Conservation (phyloP, 805 yeast species). For the Candida rishiriensis region DNA sequence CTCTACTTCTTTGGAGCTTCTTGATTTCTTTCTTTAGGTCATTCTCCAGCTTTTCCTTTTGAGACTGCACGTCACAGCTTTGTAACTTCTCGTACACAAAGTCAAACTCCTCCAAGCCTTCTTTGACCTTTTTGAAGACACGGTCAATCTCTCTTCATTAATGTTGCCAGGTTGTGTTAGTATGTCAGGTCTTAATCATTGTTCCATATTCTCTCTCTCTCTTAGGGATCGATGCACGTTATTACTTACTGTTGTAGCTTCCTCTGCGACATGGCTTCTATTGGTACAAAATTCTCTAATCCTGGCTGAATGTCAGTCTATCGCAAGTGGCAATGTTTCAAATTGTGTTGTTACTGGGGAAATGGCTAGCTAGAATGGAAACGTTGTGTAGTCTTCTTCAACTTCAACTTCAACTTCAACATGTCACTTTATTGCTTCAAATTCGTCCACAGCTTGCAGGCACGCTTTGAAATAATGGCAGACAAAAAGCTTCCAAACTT, state of each 20-base stretch:
- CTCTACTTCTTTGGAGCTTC: conserved; percentile 87
- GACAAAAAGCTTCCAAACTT: neutral
- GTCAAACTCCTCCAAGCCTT: conserved; percentile 85
- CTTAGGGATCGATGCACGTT: neutral
- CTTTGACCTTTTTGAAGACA: conserved; percentile 85
- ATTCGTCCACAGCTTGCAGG: neutral
- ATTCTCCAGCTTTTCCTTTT: conserved; percentile 87
- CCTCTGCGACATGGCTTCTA: conserved; percentile 40
- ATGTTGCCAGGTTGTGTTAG: too few relatives aligned
- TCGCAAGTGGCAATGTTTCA: too few relatives aligned
- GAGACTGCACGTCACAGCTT: conserved; percentile 75
- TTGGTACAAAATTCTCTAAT: too few relatives aligned
- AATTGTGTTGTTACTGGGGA: too few relatives aligned
- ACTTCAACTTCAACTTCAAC: too few relatives aligned
- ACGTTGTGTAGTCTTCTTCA: too few relatives aligned
- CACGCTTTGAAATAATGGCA: neutral
- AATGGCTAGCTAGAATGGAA: too few relatives aligned
- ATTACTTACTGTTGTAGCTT: conserved; percentile 44
- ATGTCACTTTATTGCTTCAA: too few relatives aligned
- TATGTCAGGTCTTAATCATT: neutral
- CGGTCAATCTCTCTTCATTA: conserved; percentile 73
- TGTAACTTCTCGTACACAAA: conserved; percentile 80
- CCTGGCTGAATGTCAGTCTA: too few relatives aligned
- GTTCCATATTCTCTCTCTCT: neutral
- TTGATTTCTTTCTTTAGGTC: conserved; percentile 94